Conservation (phyloP, 176 grass and related monocot species). For the Olyra latifolia region DNA sequence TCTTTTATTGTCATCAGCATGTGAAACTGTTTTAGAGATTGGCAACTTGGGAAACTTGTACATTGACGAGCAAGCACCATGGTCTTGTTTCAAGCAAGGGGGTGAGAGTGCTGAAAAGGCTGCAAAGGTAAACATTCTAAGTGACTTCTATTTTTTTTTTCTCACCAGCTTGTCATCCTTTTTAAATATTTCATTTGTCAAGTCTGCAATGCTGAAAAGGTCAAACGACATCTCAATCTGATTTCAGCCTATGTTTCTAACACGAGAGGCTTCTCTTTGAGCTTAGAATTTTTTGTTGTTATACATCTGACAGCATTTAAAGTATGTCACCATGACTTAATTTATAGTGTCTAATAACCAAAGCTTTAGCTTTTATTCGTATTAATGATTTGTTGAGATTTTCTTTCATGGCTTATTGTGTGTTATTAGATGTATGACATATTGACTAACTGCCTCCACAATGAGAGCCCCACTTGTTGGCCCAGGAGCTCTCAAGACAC, state of each 20-base stretch:
- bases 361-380: background rate
- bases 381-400: background rate
- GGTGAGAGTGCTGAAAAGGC: slow-evolving; percentile 76
- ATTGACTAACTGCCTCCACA: background rate
- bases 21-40: slow-evolving; percentile 81
- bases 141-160: background rate
- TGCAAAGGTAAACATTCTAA: slow-evolving; percentile 63
- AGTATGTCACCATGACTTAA: background rate
- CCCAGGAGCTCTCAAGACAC: too few relatives aligned
- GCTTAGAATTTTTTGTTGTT: slow-evolving; percentile 22
- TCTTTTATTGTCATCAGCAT: slow-evolving; percentile 84
- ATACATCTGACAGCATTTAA: background rate
- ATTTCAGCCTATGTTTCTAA: background rate
- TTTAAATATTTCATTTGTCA: background rate
- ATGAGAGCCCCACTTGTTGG: too few relatives aligned
- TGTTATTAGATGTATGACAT: background rate
- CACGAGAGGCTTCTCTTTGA: background rate
- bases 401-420: background rate
- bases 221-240: background rate
- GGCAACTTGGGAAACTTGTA: slow-evolving; percentile 85
- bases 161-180: background rate
- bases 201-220: background rate
- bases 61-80: slow-evolving; percentile 82
- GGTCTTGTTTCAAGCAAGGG: slow-evolving; percentile 96
- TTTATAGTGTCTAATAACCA: background rate